Base-by-base conservation (phyloP, 2,329 filamentous ascomycete species). In the Curvularia eragrostidis region DNA sequence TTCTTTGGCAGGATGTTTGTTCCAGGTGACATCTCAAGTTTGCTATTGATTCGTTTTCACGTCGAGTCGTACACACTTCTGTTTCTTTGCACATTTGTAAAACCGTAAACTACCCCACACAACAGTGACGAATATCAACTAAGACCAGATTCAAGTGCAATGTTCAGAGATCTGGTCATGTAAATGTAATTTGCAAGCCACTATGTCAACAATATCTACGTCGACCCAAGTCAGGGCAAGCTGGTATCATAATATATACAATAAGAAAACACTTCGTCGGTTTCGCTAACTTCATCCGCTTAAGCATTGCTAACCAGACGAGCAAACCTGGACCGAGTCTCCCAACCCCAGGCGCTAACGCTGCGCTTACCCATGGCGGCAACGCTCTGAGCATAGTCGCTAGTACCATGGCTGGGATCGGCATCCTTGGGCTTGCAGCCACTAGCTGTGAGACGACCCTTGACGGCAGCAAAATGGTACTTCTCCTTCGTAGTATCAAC, bases 321-420 rank as follows among this genome's bases (percentile, higher is more conserved):
- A 32, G 59, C 64, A 10, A 66, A n/a, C 51, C 64, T 53, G 3
- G 46, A 54, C 34, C 64, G 63, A 5, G 64, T 65, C 34, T 56
- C 58, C 65, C 65, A 68, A 10, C 65, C 65, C 57, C 59, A 56
- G 36, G 60, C 56, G 24, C 48, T 21, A 9, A 67, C 56, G 18
- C 50, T 58, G 8, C 65, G 49, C 56, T 69, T 69, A 23, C 52
- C 54, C 66, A 73, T 71, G 18, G 63, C 62, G 2, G 55, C 53
- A 26, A 76, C 70, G 38, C 77, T 80, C 69, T 75, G 56, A 1
- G 72, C 77, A 46, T 77, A 80, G 41, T 81, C 77, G 23, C 73
- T 75, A 0, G 79, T 81, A 1, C 80, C 80, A 13, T 77, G 63
- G 15, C 59, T 63, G 0, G 79, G 79, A 56, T 81, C 79, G 3